These are phyloP conservation scores for Stentor coeruleus DNA, from an alignment of 73 alveolate genomes.

Conservation along the genomic window DNA sequence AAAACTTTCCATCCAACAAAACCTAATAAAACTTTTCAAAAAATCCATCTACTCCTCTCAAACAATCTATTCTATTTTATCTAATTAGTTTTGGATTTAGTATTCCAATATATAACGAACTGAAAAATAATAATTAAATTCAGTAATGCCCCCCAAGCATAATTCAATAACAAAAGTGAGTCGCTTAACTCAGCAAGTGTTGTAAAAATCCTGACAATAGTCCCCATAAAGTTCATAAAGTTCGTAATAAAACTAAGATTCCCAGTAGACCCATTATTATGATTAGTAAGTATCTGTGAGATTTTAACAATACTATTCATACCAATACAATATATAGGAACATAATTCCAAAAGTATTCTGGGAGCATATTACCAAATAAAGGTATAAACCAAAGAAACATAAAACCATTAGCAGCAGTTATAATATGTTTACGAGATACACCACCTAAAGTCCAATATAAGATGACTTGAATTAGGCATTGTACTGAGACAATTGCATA, in stretches of 20 bases:
- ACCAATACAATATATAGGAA: neutral
- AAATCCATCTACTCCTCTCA: too few species aligned
- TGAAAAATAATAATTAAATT: conserved; percentile 15
- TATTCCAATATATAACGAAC: conserved; percentile 26
- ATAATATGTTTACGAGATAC: conserved; percentile 40
- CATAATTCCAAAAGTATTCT: conserved; percentile 52
- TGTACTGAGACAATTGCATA: conserved; percentile 58
- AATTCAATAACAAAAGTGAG: neutral
- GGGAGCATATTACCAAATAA: conserved; percentile 41
- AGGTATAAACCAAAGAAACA: conserved; percentile 31
- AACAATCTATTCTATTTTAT: too few species aligned
- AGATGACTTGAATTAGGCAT: conserved; percentile 51
- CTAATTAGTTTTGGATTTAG: too few species aligned
- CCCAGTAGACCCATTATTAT: conserved; percentile 77
- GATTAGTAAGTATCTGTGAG: conserved; percentile 68
- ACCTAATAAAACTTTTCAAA: too few species aligned
- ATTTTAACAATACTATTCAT: conserved; percentile 47
- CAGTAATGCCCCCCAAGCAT: conserved; percentile 8
- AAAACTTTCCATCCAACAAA: too few species aligned
- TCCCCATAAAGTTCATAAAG: conserved; percentile 70
- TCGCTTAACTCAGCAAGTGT: conserved; percentile 68
- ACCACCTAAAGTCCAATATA: conserved; percentile 54
- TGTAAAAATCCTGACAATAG: conserved; percentile 71
- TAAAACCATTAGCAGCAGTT: conserved; percentile 32
- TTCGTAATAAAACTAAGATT: conserved; percentile 69